Base-by-base conservation (phyloP, 768 basidiomycete genomes). In the Boletus coccyginus region DNA sequence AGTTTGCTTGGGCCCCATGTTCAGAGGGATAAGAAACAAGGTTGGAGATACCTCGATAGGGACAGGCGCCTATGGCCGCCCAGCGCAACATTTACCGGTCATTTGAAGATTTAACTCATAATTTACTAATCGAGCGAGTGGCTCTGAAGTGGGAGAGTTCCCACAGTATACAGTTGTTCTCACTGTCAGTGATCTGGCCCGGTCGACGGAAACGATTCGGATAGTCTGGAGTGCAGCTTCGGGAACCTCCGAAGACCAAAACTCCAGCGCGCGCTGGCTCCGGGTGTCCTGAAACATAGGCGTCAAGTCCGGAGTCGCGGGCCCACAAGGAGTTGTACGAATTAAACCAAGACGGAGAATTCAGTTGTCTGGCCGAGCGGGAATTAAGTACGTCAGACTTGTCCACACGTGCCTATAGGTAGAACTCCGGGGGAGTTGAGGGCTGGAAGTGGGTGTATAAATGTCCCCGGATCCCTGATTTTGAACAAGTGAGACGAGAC, bases 1-100 rank as follows among this genome's bases (percentile, higher is more conserved):
- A n/a, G 44, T 55, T 38, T 70, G 64, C 46, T 62, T 69, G 13
- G 53, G 21, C 1, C 48, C 14, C 65, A 69, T 69, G 7, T 31
- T 56, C 11, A 42, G 42, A 45, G 35, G 19, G 31, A n/a, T 7
- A 10, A 36, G 8, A 13, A 19, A 14, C 8, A 5, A 31, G 24
- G 31, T 16, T 16, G 19, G 16, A 35, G 27, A 32, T 24, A 45
- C n/a, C 6, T 46, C 5, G 35, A 19, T 43, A 11, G 21, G 0
- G 39, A 41, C 7, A 12, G 8, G 7, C 9, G 8, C 11, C n/a
- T 21, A 3, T 16, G n/a, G n/a, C n/a, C n/a, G 3, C 11, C 5
- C 19, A 27, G 7, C 8, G 19, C 12, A 12, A 17, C 50, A 19
- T 31, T 62, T 62, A 57, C 62, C 62, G 0, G 24, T 8, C 5